Evolutionary conservation across 148 eudicot species (phyloP), one percentile per base, ranked within the genome.

Genomic region (Oxyria digyna): DNA sequence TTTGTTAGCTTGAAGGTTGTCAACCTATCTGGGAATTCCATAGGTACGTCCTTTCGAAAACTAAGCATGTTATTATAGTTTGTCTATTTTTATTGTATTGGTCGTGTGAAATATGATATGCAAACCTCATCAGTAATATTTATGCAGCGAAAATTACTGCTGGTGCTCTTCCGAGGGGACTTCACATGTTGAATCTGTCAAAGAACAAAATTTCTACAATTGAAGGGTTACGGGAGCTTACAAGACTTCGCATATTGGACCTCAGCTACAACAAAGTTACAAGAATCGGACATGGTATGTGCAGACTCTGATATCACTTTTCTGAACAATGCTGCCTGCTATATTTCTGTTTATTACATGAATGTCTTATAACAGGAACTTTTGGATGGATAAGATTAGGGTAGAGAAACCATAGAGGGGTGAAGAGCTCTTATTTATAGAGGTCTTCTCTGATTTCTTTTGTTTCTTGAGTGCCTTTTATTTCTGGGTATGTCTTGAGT

Each of bases 81-180:
- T n/a, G 8, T 29, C 37, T 62, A 52, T 37, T 33, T 62, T 21
- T 29, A 69, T 46, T 29, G 24, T 3, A 50, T 50, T 62, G 67
- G 38, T 29, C 35, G 13, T 62, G 67, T 38, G 9, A 38, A 38
- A 38, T 38, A 38, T 38, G 41, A 38, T 1, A 8, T 5, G 9
- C 46, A 37, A 66, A 66, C 69, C 46, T 71, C 49, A 24, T 59
- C 24, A 15, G 71, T 33, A 24, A 63, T 42, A 24, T 26, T 62
- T n/a, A 72, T 71, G 71, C 80, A 94, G 99, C 75, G 77, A 90
- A 85, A 74, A 88, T 94, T 67, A 87, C 96, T 17, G 85, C 91
- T 38, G 99, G 97, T 77, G 82, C 91, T 77, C 96, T 94, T 68
- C 99, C 99, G 67, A 87, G 99, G 72, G 97, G 93, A 49, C 83